These are phyloP conservation scores for Hemisphaericaspora xylanilytica DNA, from an alignment of 1,139 yeast genomes.

Conservation along the genomic window DNA sequence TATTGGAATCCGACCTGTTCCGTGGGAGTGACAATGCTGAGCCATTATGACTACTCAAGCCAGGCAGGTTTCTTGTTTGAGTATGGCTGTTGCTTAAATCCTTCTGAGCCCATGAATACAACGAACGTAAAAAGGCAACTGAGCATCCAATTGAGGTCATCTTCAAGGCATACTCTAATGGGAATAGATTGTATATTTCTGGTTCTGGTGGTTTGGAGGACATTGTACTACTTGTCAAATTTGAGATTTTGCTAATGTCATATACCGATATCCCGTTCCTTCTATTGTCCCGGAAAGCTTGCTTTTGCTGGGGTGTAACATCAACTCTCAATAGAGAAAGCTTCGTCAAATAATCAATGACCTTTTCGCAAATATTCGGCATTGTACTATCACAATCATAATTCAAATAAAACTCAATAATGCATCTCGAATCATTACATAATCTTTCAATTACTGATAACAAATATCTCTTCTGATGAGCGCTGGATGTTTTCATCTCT, in stretches of 20 bases:
- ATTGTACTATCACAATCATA: constrained; percentile 88
- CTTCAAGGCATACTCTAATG: constrained; percentile 80
- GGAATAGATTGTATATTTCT: constrained; percentile 54
- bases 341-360: constrained; percentile 74
- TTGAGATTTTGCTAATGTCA: constrained; percentile 69
- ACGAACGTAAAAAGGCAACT: constrained; percentile 78
- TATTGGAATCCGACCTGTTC: constrained; percentile 43
- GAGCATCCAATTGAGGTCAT: constrained; percentile 77
- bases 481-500: constrained; percentile 86
- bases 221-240: constrained; percentile 68
- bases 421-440: constrained; percentile 84
- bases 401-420: constrained; percentile 89
- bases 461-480: constrained; percentile 88
- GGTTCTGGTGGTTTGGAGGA: constrained; percentile 61
- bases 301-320: constrained; percentile 65
- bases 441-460: constrained; percentile 74
- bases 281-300: constrained; percentile 61
- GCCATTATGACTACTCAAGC: constrained; percentile 14
- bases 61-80: constrained; percentile 3
- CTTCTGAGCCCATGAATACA: constrained; percentile 86
- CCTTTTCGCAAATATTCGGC: constrained; percentile 82
- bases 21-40: constrained; percentile 25
- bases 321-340: constrained; percentile 72
- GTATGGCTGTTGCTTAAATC: constrained; percentile 35
- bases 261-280: constrained; percentile 68